Evolutionary conservation across 495 filamentous ascomycete genomes (phyloP), one percentile per base, ranked within the genome.

Genomic region (Penicillium pancosmium): DNA sequence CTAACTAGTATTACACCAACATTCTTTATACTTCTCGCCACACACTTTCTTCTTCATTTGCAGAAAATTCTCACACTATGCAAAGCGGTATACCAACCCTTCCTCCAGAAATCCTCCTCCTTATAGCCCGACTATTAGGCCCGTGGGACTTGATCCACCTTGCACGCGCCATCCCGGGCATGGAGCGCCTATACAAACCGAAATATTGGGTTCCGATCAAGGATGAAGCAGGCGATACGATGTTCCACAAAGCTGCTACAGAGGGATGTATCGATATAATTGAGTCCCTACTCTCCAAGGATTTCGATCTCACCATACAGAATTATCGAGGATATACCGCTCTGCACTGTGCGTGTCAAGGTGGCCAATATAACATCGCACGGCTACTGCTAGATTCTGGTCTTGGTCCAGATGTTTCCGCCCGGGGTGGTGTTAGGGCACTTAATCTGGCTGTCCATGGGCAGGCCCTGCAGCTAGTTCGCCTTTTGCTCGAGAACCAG

Each of bases 131-230:
- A 5, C 33, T 35, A 4, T 19, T 52, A 21, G 33, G 27, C 9
- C 50, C 50, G 11, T 33, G 50, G 50, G 31, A 36, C n/a, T 18
- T 52, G 13, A 52, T 52, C 31, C 13, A 52, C 16, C 33, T 52
- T 9, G 25, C 31, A 3, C 31, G 50, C 7, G 50, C 50, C 9
- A 52, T 52, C 27, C 50, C 50, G 35, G 50, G 50, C 15, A 16
- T 52, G 31, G 31, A 52, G 12, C 50, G 50, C 13, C 27, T 13
- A 10, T 52, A 52, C 33, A 52, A 35, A 36, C 50, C 50, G 33
- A 50, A 50, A n/a, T 52, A 52, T 35, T 52, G 50, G 50, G n/a
- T 36, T 16, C 31, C 33, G 31, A 52, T 52, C 16, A 35, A 52
- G 13, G 50, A 52, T 52, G 50, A 52, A 19, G 16, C 16, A 19